Conservation (phyloP, 2,329 filamentous ascomycete species). For the Davidsoniella eucalypti region DNA sequence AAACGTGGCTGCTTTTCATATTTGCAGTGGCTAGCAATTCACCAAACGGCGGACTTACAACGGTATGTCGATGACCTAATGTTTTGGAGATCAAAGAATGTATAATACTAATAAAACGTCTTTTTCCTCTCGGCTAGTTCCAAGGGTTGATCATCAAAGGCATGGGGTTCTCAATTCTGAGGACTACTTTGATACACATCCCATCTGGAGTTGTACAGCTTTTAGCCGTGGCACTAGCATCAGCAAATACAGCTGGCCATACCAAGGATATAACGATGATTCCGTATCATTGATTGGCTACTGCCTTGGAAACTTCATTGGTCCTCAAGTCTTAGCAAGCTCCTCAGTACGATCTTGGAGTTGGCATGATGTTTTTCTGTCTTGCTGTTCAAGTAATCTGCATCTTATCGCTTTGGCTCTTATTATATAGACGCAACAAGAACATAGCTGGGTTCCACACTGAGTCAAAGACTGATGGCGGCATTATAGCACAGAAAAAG, state of each 20-base stretch:
- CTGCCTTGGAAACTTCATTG: conserved; percentile 24
- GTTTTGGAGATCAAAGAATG: background rate
- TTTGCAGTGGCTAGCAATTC: conserved; percentile 39
- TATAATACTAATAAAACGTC: background rate
- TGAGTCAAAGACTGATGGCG: too few species aligned
- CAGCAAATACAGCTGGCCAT: conserved; percentile 22
- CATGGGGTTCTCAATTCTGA: conserved; percentile 4
- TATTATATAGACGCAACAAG: background rate
- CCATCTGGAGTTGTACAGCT: conserved; percentile 9
- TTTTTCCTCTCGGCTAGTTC: background rate
- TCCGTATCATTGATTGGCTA: conserved; percentile 30
- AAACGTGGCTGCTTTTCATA: conserved; percentile 41
- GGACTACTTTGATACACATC: conserved; percentile 11
- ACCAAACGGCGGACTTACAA: conserved; percentile 36
- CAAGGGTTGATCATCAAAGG: conserved; percentile 6
- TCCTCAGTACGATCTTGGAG: conserved; percentile 20
- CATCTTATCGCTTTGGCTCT: background rate
- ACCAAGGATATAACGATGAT: conserved; percentile 26
- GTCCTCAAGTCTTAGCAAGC: conserved; percentile 20
- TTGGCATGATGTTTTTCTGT: conserved; percentile 16
- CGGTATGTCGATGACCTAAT: background rate
- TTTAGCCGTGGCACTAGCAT: conserved; percentile 16
- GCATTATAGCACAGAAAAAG: too few species aligned
- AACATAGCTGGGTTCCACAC: background rate
- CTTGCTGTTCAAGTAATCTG: conserved; percentile 10